Conservation (phyloP, 805 yeast genomes). For the Myxozyma nipponensis region DNA sequence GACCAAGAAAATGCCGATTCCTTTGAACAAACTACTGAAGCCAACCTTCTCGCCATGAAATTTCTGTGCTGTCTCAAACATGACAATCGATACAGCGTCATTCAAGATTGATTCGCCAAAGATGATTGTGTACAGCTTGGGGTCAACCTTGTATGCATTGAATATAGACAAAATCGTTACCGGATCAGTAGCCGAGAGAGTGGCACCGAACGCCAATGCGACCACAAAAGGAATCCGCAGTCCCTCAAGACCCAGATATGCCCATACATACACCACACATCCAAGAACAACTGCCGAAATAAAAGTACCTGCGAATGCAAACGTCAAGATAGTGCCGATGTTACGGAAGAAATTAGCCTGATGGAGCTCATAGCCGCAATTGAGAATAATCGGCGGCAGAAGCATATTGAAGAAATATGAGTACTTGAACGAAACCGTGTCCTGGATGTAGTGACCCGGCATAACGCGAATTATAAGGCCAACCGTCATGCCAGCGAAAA, state of each 20-base stretch:
- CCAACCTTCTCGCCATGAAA: constrained; percentile 83
- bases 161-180: constrained; percentile 94
- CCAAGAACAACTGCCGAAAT: constrained; percentile 89
- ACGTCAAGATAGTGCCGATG: constrained; percentile 81
- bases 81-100: constrained; percentile 97
- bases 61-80: constrained; percentile 97
- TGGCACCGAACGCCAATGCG: constrained; percentile 95
- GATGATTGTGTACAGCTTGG: constrained; percentile 92
- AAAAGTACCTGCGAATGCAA: constrained; percentile 97
- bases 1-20: constrained; percentile 88
- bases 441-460: constrained; percentile 97
- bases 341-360: constrained; percentile 93
- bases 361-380: constrained; percentile 94
- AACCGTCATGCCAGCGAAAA: constrained; percentile 76
- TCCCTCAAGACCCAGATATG: constrained; percentile 85
- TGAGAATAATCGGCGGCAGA: constrained; percentile 92
- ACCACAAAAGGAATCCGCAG: constrained; percentile 90
- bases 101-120: constrained; percentile 94
- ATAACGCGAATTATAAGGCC: constrained; percentile 84
- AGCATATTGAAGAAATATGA: constrained; percentile 90
- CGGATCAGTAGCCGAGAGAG: constrained; percentile 97
- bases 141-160: constrained; percentile 97
- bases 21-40: constrained; percentile 77
- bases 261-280: constrained; percentile 63
- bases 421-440: constrained; percentile 91